Base-by-base conservation (phyloP, 441 rosid genomes). In the Arabidopsis hybrid region DNA sequence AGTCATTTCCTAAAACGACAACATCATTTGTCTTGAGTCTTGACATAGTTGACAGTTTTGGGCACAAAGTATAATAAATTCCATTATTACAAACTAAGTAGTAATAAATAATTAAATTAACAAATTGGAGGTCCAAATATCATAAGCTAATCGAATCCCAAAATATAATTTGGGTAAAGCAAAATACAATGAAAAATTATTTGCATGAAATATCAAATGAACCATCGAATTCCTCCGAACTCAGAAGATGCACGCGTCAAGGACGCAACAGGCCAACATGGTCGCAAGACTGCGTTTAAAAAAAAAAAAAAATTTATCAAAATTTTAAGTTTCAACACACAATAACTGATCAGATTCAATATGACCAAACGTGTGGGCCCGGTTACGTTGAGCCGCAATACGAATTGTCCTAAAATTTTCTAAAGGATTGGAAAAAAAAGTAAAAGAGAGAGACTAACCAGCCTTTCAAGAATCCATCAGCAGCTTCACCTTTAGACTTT, bases 401-500 rank as follows among this genome's bases (percentile, higher is more conserved):
- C n/a, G 11, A 4, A 39, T 39, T 10, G 4, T 26, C 53, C 7
- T 39, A n/a, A 2, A 26, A 26, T 26, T 26, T 26, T 26, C 29
- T 26, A 2, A 26, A 49, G 7, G 8, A 4, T 17, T 13, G 4
- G 11, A 36, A 36, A 36, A 32, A 32, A 35, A 12, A 32, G 17
- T 10, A 18, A 51, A 2, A 34, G 10, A 17, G 29, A 31, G 5
- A 38, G 4, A 62, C 77, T 66, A 72, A 89, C 95, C 92, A 90
- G 78, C 95, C 91, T 57, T 85, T 86, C 83, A 89, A 86, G 83
- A 90, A 90, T 10, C 90, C 95, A 60, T 89, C 29, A 26, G 29
- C 29, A 26, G 29, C 29, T 26, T 26, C 92, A 26, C 94, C 92
- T 81, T 81, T 86, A 42, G 92, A 83, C 59, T 83, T 86, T 55